Evolutionary conservation across 2,329 filamentous ascomycete species (phyloP), one percentile per base, ranked within the genome.

Genomic region (Paraphaeosphaeria sporulosa): DNA sequence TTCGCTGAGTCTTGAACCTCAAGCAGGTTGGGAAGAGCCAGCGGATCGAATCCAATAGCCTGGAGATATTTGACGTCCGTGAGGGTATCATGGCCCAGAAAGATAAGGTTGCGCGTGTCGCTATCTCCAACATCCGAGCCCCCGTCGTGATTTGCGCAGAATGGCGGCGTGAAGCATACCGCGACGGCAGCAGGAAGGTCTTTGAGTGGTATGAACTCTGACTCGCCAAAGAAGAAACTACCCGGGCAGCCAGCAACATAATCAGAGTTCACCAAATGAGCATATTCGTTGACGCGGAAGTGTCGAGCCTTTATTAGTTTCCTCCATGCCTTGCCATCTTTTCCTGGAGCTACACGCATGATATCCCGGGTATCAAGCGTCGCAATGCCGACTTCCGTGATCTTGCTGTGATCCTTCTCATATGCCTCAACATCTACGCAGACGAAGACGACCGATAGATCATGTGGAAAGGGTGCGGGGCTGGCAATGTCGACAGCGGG

Each of bases 331-430:
- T 80, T 68, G 3, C 89, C 92, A 27, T 81, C 77, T 2, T 80
- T 69, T 0, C 91, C 91, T 2, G 91, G 90, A 0, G 86, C 70
- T 0, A 88, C 62, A 8, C 76, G 79, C 1, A 78, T 68, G 23
- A 93, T 76, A 53, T 87, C 83, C 21, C 79, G 75, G 0, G 90
- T 93, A 73, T 98, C 93, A 0, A 98, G 82, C 2, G 89, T 89
- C 1, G 92, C 89, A 43, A 99, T 82, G 0, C 95, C 95, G 42
- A 99, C 84, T 76, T 99, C 95, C 0, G 94, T 96, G 60, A 98
- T 85, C 13, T 86, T 81, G 36, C 83, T 80, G 13, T 87, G 85
- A 47, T 86, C 82, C 23, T 80, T 78, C 75, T 99, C 95, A 59
- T 89, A 92, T 1, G 90, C 88, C 76, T 99, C 95, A 34, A 95